Base-by-base conservation (phyloP, 2,329 filamentous ascomycete genomes). In the Zymoseptoria tritici region DNA sequence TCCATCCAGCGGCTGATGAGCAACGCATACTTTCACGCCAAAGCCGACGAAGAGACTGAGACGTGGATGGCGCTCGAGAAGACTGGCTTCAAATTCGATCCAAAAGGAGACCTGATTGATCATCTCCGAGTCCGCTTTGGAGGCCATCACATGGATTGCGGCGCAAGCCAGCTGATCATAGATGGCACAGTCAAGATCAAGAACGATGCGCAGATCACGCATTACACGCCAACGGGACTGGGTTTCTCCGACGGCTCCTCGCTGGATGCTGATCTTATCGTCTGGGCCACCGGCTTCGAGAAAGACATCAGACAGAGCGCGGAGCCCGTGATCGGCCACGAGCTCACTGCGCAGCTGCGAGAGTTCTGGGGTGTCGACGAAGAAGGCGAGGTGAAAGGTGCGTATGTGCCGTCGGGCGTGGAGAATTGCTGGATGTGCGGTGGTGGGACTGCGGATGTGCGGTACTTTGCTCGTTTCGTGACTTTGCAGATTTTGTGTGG, bases 71-170 rank as follows among this genome's bases (percentile, higher is more conserved):
- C 72, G 1, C 71, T 80, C 5, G 71, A 75, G 56, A 65, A 65
- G 3, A 77, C 71, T 0, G 78, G 79, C 1, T 80, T 80, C 66
- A 69, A 68, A 20, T 54, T 76, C 5, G 76, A 79, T 57, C 62
- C 76, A 56, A 65, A 72, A 68, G 67, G 67, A 58, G 68, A 77
- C 69, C 64, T 75, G 21, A 68, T 71, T 54, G 69, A 66, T 42
- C 73, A 77, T 57, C 70, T 80, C 29, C 74, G 71, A 59, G 73
- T 77, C 54, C 73, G 76, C 1, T 71, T 74, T 29, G 79, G 79
- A 3, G 77, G 79, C 0, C 78, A 80, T 64, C 80, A 80, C 61
- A 74, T 80, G 54, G 78, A 81, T 58, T 75, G 79, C 22, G 79
- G 79, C 1, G 73, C 72, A 2, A 77, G 72, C 0, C 69, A 70